A percentile compares a stretch with the other conserved stretches of the same genome.
Conservation (phyloP, 1,284 basidiomycete genomes). For the Wallemia hederae region DNA sequence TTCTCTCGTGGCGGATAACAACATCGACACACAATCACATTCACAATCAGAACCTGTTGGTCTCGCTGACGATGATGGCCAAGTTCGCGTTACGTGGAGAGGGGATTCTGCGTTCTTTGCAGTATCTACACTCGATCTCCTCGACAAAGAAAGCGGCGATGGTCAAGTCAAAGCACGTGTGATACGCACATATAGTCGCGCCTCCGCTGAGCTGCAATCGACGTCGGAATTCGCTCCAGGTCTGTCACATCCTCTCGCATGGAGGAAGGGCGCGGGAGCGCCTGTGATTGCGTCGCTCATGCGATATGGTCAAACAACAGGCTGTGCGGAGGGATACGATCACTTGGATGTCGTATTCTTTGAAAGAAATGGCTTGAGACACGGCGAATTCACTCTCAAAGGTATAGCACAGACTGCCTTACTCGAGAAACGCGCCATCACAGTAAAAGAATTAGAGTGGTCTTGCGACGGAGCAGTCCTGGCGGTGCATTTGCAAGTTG, state of each 20-base stretch:
- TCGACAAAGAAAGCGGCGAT: background rate
- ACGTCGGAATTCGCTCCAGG: slow-evolving; percentile 62
- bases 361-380: slow-evolving; percentile 72
- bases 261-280: slow-evolving; percentile 53
- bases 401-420: background rate
- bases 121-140: slow-evolving; percentile 34
- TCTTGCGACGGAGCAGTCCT: slow-evolving; percentile 65
- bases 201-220: slow-evolving; percentile 39
- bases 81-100: slow-evolving; percentile 62
- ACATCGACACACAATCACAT: slow-evolving; percentile 20
- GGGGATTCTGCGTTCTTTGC: slow-evolving; percentile 73
- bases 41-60: slow-evolving; percentile 2
- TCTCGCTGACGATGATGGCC: slow-evolving; percentile 34
- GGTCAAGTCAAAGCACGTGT: slow-evolving; percentile 20
- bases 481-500: slow-evolving; percentile 51
- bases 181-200: slow-evolving; percentile 3
- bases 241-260: slow-evolving; percentile 48
- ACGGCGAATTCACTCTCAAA: slow-evolving; percentile 56
- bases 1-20: slow-evolving; percentile 17
- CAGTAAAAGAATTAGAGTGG: slow-evolving; percentile 51
- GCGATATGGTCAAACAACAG: slow-evolving; percentile 32
- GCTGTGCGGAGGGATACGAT: slow-evolving; percentile 23
- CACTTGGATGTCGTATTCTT: slow-evolving; percentile 79
- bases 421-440: slow-evolving; percentile 25
- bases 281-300: slow-evolving; percentile 47